Conservation (phyloP, 148 eudicot species). For the Mesembryanthemum crystallinum region DNA sequence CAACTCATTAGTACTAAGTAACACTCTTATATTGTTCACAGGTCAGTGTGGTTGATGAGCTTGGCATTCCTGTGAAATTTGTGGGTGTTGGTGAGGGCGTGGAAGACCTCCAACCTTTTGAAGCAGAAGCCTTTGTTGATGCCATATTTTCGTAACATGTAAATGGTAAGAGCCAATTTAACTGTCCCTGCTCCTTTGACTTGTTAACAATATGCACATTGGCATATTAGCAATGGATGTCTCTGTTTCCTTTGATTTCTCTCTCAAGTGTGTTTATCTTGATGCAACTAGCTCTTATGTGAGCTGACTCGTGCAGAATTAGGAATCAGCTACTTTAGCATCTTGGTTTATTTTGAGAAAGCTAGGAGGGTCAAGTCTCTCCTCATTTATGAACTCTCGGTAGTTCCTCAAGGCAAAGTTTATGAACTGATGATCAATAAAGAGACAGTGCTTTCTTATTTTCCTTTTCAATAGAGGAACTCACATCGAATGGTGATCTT, state of each 20-base stretch:
- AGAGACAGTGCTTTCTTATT: neutral
- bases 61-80: conserved; percentile 97
- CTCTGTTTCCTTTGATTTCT: neutral
- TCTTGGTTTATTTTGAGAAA: neutral
- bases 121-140: conserved; percentile 79
- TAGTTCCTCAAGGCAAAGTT: neutral
- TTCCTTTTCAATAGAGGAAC: too few species aligned
- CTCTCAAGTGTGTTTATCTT: neutral
- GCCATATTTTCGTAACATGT: conserved; percentile 72
- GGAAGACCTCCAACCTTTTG: conserved; percentile 97
- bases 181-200: neutral
- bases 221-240: neutral
- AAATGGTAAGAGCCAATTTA: conserved; percentile 19
- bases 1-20: neutral
- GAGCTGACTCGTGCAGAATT: neutral
- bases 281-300: neutral
- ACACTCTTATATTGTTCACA: conserved; percentile 26
- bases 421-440: neutral
- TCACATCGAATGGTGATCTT: too few species aligned
- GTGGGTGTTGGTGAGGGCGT: conserved; percentile 98
- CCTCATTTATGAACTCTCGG: neutral
- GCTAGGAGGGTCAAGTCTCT: neutral
- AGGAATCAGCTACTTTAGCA: neutral
- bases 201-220: neutral
- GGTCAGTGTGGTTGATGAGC: conserved; percentile 98